phyloP scores from a whole-genome alignment of 306 rosid genomes.

The Nissolia schottii region DNA sequence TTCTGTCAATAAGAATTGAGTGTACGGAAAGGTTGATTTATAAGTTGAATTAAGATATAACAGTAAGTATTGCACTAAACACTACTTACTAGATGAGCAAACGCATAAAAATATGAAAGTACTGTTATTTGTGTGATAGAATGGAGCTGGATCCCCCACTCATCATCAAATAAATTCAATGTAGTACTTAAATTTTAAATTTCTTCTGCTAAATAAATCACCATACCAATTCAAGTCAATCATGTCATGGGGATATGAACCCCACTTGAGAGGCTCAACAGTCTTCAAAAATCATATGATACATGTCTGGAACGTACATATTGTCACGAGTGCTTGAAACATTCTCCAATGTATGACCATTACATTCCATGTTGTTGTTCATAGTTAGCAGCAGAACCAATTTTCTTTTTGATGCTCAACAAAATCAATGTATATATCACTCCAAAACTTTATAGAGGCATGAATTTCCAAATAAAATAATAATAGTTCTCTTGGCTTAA shows the following conservation, averaged over 20 bases:
- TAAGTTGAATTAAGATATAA: not conserved
- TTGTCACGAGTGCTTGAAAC: not conserved
- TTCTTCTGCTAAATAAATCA: no score
- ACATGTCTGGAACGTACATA: not conserved
- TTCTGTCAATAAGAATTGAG: not conserved
- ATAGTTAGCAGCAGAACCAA: no score
- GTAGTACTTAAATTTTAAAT: no score
- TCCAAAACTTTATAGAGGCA: not conserved
- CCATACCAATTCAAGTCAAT: no score
- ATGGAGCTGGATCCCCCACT: no score
- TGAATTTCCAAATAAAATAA: not conserved
- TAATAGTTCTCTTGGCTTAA: not conserved
- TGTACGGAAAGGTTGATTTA: not conserved
- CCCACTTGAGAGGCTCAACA: not conserved
- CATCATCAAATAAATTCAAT: no score
- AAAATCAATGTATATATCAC: not conserved
- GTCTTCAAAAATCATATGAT: not conserved
- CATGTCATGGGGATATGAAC: not conserved
- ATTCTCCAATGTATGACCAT: not conserved
- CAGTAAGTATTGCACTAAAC: no score
- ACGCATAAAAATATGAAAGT: no score
- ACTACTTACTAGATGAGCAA: no score
- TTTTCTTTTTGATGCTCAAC: not conserved
- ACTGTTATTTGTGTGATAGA: no score
- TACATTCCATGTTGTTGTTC: not conserved